Percentiles rank a stretch among this genome's conserved stretches.
These are phyloP conservation scores for Ramularia collo-cygni DNA, from an alignment of 2,329 filamentous ascomycete genomes.

Conservation along the genomic window DNA sequence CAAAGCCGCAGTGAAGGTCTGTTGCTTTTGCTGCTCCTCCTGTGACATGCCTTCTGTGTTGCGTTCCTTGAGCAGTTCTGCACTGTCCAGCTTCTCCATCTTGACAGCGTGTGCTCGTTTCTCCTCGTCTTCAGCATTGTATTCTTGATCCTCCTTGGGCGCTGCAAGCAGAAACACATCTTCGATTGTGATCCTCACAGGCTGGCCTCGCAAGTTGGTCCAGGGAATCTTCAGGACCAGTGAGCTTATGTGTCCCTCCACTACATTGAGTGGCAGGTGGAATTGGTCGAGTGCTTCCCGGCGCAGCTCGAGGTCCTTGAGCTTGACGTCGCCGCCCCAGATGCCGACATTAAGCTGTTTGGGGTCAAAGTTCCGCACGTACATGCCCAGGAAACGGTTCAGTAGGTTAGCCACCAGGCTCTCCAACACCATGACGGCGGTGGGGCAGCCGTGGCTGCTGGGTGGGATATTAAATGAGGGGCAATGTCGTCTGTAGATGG, in stretches of 20 bases:
- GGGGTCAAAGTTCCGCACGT: conserved; percentile 98
- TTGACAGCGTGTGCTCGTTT: conserved; percentile 82
- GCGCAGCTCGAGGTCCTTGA: conserved; percentile 85
- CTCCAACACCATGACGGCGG: conserved; percentile 74
- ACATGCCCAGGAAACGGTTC: conserved; percentile 99
- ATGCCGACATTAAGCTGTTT: conserved; percentile 97
- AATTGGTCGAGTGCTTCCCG: conserved; percentile 95
- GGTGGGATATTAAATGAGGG: conserved; percentile 56
- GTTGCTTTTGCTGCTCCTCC: conserved; percentile 94
- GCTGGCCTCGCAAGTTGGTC: conserved; percentile 92
- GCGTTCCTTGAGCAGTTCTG: conserved; percentile 86
- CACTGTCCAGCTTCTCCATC: conserved; percentile 97
- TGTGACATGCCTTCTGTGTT: conserved; percentile 88
- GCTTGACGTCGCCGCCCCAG: conserved; percentile 96
- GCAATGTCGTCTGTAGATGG: background rate
- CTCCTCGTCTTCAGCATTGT: conserved; percentile 88
- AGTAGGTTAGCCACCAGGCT: conserved; percentile 92
- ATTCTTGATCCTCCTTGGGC: conserved; percentile 90
- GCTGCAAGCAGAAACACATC: conserved; percentile 95
- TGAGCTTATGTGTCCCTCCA: conserved; percentile 87
- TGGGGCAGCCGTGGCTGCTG: conserved; percentile 51
- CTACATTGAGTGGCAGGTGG: conserved; percentile 90
- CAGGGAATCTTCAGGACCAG: conserved; percentile 92
- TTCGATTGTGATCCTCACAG: conserved; percentile 90
- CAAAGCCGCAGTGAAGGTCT: conserved; percentile 93